Percentiles rank a stretch among this genome's conserved stretches.
phyloP scores from a whole-genome alignment of 305 asterid genomes.

The Solanum hybrid region DNA sequence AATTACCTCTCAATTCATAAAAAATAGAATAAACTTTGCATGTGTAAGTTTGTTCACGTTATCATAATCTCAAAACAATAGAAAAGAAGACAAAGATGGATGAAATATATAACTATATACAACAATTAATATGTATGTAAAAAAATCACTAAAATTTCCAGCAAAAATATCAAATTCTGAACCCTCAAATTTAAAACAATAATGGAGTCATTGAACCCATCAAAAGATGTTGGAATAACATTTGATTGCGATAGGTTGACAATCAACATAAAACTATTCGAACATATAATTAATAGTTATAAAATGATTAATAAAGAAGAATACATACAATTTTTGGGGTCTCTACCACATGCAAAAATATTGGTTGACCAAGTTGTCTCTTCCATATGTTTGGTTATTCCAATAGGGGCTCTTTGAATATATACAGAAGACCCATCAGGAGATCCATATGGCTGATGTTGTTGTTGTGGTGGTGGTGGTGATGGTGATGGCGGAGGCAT shows the following conservation, averaged over 20 bases:
- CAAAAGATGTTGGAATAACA: not conserved
- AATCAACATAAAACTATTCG: not conserved
- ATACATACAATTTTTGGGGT: constrained; percentile 15
- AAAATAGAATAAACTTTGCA: not conserved
- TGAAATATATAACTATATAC: too few species aligned
- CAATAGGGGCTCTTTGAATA: constrained; percentile 15
- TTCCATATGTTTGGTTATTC: constrained; percentile 11
- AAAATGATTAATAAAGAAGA: not conserved
- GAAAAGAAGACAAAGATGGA: not conserved
- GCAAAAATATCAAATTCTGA: not conserved
- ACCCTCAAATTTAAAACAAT: not conserved
- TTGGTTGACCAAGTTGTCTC: constrained; percentile 20
- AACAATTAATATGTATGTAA: too few species aligned
- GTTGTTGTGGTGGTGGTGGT: not conserved
- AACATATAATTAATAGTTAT: not conserved
- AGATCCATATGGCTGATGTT: not conserved
- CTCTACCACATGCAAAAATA: constrained; percentile 16
- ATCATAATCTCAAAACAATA: not conserved
- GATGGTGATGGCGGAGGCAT: not conserved
- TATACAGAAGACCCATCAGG: not conserved
- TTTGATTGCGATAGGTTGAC: not conserved
- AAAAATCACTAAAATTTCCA: not conserved
- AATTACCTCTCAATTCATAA: not conserved
- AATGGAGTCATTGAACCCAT: not conserved
- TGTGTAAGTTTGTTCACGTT: not conserved